Percentiles rank a stretch among this genome's conserved stretches.
Conservation (phyloP, 495 filamentous ascomycete genomes). For the Xylona heveae region DNA sequence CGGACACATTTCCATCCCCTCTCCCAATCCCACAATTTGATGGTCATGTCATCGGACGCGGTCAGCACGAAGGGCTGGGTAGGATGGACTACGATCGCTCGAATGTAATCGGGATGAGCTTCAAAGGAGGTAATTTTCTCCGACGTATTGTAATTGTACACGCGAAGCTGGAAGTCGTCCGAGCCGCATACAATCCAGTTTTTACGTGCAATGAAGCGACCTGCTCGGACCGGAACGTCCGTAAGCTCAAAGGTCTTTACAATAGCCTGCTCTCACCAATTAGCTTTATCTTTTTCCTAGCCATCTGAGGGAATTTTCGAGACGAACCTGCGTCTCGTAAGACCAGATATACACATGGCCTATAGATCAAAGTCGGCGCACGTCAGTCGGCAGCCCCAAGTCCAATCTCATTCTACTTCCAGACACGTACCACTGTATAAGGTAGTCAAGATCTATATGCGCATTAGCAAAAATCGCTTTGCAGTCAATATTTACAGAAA, state of each 20-base stretch:
- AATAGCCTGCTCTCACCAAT: slow-evolving; percentile 35
- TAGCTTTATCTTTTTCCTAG: too few relatives aligned
- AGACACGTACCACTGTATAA: slow-evolving; percentile 64
- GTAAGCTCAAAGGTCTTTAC: slow-evolving; percentile 99
- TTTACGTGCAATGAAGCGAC: slow-evolving; percentile 91
- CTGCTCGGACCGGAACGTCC: slow-evolving; percentile 93
- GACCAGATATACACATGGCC: slow-evolving; percentile 99
- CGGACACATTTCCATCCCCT: slow-evolving; percentile 95
- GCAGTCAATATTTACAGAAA: background rate
- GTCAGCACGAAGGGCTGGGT: slow-evolving; percentile 92
- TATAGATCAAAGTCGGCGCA: slow-evolving; percentile 14
- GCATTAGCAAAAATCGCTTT: slow-evolving; percentile 11
- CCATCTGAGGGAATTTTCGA: too few relatives aligned
- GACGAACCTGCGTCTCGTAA: slow-evolving; percentile 66
- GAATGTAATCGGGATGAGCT: slow-evolving; percentile 97
- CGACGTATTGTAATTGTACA: slow-evolving; percentile 98
- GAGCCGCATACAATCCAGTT: slow-evolving; percentile 99
- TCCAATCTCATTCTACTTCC: background rate
- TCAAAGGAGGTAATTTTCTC: slow-evolving; percentile 98
- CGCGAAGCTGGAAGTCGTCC: slow-evolving; percentile 91
- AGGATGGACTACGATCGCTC: slow-evolving; percentile 91
- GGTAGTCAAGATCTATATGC: slow-evolving; percentile 60
- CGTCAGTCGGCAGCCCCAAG: slow-evolving; percentile 1
- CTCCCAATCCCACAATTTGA: slow-evolving; percentile 99
- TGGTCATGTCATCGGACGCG: slow-evolving; percentile 97